Evolutionary conservation across 768 basidiomycete genomes (phyloP), one percentile per base, ranked within the genome.

Genomic region (Pisolithus albus): DNA sequence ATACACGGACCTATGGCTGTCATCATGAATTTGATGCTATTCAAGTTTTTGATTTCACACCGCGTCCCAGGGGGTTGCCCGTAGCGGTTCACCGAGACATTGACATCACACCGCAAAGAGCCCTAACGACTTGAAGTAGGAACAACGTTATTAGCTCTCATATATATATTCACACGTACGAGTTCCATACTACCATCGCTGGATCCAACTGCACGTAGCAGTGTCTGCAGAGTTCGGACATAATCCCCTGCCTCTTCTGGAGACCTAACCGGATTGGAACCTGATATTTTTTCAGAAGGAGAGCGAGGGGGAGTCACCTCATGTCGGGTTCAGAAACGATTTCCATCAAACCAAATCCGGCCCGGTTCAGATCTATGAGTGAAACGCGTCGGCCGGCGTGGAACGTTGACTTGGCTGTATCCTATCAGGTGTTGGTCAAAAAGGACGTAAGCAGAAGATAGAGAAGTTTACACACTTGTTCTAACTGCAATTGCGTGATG

Each of bases 101-200:
- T 98, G 26, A 95, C 89, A 61, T 99, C 96, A 56, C 93, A 94
- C 38, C 96, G 78, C 30, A 98, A 74, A 6, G 94, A 97, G 1
- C 95, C 95, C 93, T 96, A 49, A 3, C 4, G 38, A 32, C 43
- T 28, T 43, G 26, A 18, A 30, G 57, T n/a, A 56, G 50, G 4
- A 62, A 49, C 30, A n/a, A 32, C 23, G 11, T 18, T 49, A 39
- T 34, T 39, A 32, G 9, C 21, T 55, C 21, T 19, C 44, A 28
- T 3, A 28, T 11, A 21, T n/a, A 18, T 7, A 51, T 41, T 16
- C 24, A 39, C n/a, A 60, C 69, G 44, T 59, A 90, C 95, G 67
- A 92, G 84, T 59, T 99, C 96, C 96, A 98, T 98, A 61, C 94
- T 94, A 1, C 91, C 93, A 64, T 95, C 92, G 55, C 92, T 92